These are phyloP conservation scores for Talaromyces sp. DNA, from an alignment of 2,329 filamentous ascomycete genomes.

Conservation along the genomic window DNA sequence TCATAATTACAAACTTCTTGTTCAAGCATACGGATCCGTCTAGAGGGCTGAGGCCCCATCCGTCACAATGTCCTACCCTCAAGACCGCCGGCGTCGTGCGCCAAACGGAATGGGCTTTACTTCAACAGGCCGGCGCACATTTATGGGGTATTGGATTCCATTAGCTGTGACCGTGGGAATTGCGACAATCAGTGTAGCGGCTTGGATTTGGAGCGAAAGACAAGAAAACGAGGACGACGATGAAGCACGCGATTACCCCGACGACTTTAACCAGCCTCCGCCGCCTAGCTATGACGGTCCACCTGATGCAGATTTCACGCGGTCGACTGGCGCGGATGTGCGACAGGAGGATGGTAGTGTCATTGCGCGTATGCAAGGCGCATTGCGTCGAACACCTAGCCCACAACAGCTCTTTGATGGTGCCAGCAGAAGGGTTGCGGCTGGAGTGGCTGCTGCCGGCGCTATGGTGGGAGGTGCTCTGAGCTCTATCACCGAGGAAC, in stretches of 20 bases:
- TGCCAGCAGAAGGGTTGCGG: slow-evolving; percentile 74
- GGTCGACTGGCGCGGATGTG: slow-evolving; percentile 34
- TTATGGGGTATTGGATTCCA: slow-evolving; percentile 75
- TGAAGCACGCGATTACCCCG: slow-evolving; percentile 43
- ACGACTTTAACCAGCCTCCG: slow-evolving; percentile 15
- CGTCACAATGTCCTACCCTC: slow-evolving; percentile 39
- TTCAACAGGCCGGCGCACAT: slow-evolving; percentile 39
- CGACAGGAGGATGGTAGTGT: slow-evolving; percentile 55
- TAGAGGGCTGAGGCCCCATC: slow-evolving; percentile 7
- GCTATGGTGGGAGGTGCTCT: slow-evolving; percentile 78
- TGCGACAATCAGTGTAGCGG: slow-evolving; percentile 78
- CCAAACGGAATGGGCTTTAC: slow-evolving; percentile 38
- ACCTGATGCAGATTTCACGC: slow-evolving; percentile 31
- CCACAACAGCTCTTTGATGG: slow-evolving; percentile 84
- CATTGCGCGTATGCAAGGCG: slow-evolving; percentile 74
- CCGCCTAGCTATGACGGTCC: slow-evolving; percentile 19
- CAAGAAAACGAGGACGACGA: slow-evolving; percentile 68
- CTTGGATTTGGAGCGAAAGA: slow-evolving; percentile 92
- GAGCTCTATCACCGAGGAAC: slow-evolving; percentile 78
- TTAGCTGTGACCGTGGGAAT: slow-evolving; percentile 81
- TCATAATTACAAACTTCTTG: slow-evolving; percentile 23
- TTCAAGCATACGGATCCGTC: slow-evolving; percentile 1
- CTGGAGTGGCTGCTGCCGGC: slow-evolving; percentile 77
- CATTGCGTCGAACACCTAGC: slow-evolving; percentile 75
- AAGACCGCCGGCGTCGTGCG: slow-evolving; percentile 37